Percentiles rank a stretch among this genome's conserved stretches.
phyloP scores from a whole-genome alignment of 1,284 basidiomycete genomes.

The Flammula alnicola region DNA sequence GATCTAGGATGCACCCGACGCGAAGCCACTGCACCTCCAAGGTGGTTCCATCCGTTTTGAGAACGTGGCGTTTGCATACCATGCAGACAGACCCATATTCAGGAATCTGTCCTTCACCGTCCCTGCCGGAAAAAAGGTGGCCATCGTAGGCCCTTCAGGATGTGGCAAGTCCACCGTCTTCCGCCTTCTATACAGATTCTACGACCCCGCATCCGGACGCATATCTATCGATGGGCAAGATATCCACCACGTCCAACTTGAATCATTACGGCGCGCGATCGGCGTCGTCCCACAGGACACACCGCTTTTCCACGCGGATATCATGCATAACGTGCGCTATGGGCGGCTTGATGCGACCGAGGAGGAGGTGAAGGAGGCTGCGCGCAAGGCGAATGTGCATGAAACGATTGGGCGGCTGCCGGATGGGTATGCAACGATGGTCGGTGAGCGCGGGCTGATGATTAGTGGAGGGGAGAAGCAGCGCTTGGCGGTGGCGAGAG shows the following conservation, averaged over 20 bases:
- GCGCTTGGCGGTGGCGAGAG: slow-evolving; percentile 90
- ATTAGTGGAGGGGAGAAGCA: slow-evolving; percentile 99
- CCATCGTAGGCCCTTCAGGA: slow-evolving; percentile 95
- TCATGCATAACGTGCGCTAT: slow-evolving; percentile 95
- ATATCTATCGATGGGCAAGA: slow-evolving; percentile 91
- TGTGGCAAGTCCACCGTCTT: slow-evolving; percentile 99
- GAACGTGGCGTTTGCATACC: slow-evolving; percentile 92
- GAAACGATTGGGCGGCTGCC: slow-evolving; percentile 81
- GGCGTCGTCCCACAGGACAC: slow-evolving; percentile 99
- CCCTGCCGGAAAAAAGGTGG: slow-evolving; percentile 94
- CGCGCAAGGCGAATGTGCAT: slow-evolving; percentile 88
- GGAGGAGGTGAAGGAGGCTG: slow-evolving; percentile 85
- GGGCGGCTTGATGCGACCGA: slow-evolving; percentile 89
- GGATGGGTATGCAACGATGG: slow-evolving; percentile 88
- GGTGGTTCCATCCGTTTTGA: slow-evolving; percentile 94
- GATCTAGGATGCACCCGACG: slow-evolving; percentile 69
- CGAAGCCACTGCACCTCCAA: slow-evolving; percentile 70
- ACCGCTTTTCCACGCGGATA: slow-evolving; percentile 94
- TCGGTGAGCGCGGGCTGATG: slow-evolving; percentile 97
- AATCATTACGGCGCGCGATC: slow-evolving; percentile 75
- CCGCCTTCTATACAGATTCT: slow-evolving; percentile 94
- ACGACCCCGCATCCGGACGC: slow-evolving; percentile 80
- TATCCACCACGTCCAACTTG: slow-evolving; percentile 75
- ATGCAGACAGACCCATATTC: slow-evolving; percentile 91
- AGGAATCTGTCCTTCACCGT: slow-evolving; percentile 88